A percentile compares a stretch with the other conserved stretches of the same genome.
These are phyloP conservation scores for Amniculicola lignicola DNA, from an alignment of 495 filamentous ascomycete genomes.

Conservation along the genomic window DNA sequence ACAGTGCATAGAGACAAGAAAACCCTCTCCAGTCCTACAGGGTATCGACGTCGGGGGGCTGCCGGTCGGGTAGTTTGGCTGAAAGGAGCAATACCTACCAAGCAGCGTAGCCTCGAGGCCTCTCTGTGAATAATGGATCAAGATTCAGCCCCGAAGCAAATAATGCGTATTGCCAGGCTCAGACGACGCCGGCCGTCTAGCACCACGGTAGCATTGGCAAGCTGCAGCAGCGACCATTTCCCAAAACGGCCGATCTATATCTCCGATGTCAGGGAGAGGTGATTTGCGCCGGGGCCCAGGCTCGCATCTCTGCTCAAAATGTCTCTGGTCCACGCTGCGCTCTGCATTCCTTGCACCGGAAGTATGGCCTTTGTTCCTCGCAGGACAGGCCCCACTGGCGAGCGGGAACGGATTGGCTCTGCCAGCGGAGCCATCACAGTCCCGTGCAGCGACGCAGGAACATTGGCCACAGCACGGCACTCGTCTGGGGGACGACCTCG, in stretches of 20 bases:
- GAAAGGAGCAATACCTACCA: conserved; percentile 33
- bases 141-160: conserved; percentile 33
- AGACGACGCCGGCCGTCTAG: conserved; percentile 30
- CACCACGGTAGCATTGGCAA: conserved; percentile 38
- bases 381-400: conserved; percentile 4
- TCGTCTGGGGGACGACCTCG: conserved; percentile 20
- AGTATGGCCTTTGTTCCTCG: conserved; percentile 14
- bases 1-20: conserved; percentile 14
- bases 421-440: conserved; percentile 23
- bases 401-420: conserved; percentile 15
- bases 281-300: conserved; percentile 34
- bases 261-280: conserved; percentile 35
- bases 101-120: conserved; percentile 27
- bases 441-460: conserved; percentile 36
- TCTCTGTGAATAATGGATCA: conserved; percentile 26
- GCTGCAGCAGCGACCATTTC: conserved; percentile 37
- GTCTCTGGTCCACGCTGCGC: conserved; percentile 33
- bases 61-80: conserved; percentile 34
- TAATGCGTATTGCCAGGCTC: conserved; percentile 34
- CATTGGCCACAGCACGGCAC: conserved; percentile 33
- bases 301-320: conserved; percentile 29
- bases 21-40: conserved; percentile 24
- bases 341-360: conserved; percentile 35
- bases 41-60: conserved; percentile 17
- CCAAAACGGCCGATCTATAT: conserved; percentile 35